phyloP scores from a whole-genome alignment of 306 rosid genomes.

The Trifolium dubium region DNA sequence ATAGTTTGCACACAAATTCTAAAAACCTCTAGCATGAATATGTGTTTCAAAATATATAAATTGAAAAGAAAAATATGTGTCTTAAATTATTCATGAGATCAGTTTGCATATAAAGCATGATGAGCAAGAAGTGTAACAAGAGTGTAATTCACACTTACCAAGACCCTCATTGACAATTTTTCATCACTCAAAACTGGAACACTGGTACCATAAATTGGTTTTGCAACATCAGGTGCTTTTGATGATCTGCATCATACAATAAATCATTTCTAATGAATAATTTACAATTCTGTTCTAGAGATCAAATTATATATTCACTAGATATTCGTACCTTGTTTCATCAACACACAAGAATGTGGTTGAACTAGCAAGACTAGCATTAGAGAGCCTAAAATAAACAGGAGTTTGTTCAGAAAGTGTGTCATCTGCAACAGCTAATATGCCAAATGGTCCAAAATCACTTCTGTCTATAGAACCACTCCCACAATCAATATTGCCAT shows the following conservation, averaged over 20 bases:
- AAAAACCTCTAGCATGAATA: too few species aligned
- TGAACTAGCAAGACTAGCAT: slow-evolving; percentile 35
- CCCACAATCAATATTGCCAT: slow-evolving; percentile 55
- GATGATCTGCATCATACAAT: slow-evolving; percentile 63
- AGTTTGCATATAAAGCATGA: background rate
- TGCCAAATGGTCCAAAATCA: slow-evolving; percentile 74
- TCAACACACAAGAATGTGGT: slow-evolving; percentile 71
- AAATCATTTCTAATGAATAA: too few species aligned
- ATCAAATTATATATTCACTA: background rate
- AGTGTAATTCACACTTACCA: slow-evolving; percentile 54
- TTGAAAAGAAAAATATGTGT: too few species aligned
- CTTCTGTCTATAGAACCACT: slow-evolving; percentile 57
- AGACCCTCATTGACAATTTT: slow-evolving; percentile 58
- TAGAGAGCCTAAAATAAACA: slow-evolving; percentile 55
- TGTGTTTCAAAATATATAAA: too few species aligned
- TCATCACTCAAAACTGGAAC: slow-evolving; percentile 70
- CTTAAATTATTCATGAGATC: too few species aligned
- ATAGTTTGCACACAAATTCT: too few species aligned
- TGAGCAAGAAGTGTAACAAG: background rate
- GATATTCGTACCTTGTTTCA: slow-evolving; percentile 54
- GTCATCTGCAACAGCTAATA: slow-evolving; percentile 70
- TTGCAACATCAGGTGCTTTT: slow-evolving; percentile 60
- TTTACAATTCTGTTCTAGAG: too few species aligned
- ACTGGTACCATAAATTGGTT: slow-evolving; percentile 59
- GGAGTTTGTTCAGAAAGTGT: slow-evolving; percentile 73